These are phyloP conservation scores for Elaphomyces granulatus DNA, from an alignment of 495 filamentous ascomycete species.

Conservation along the genomic window DNA sequence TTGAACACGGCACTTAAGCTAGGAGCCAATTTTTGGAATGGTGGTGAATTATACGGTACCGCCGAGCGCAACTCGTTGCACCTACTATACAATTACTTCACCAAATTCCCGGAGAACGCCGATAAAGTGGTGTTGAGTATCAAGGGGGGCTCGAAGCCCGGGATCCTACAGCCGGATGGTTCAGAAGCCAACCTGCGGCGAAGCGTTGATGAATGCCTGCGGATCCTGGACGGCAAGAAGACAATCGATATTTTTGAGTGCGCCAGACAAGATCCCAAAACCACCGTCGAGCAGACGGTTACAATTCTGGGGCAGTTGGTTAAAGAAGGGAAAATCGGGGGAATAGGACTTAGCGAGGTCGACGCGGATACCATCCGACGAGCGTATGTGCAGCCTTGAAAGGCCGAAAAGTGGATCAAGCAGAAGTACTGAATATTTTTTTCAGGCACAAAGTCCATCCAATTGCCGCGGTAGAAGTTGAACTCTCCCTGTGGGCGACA, in stretches of 20 bases:
- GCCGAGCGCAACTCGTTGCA: conserved; percentile 50
- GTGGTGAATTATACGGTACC: conserved; percentile 65
- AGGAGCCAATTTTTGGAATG: conserved; percentile 69
- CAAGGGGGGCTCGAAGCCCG: conserved; percentile 37
- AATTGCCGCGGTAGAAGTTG: conserved; percentile 64
- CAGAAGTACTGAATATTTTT: conserved; percentile 2
- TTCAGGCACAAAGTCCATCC: conserved; percentile 44
- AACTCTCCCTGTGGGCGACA: conserved; percentile 56
- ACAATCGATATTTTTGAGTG: conserved; percentile 70
- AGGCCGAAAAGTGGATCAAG: conserved; percentile 4
- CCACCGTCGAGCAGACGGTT: conserved; percentile 44
- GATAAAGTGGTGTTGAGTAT: conserved; percentile 44
- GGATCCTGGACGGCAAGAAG: conserved; percentile 54
- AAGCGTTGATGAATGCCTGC: conserved; percentile 49
- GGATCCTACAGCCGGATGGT: conserved; percentile 34
- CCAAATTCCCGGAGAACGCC: conserved; percentile 44
- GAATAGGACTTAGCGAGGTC: conserved; percentile 65
- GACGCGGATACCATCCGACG: conserved; percentile 58
- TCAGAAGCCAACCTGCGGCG: conserved; percentile 46
- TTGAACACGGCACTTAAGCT: conserved; percentile 50
- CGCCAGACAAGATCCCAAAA: conserved; percentile 54
- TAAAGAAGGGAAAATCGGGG: conserved; percentile 60
- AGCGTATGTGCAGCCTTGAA: conserved; percentile 27
- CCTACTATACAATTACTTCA: conserved; percentile 45
- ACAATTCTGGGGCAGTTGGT: conserved; percentile 45